phyloP scores from a whole-genome alignment of 495 filamentous ascomycete species.

The Annulohypoxylon moriforme region DNA sequence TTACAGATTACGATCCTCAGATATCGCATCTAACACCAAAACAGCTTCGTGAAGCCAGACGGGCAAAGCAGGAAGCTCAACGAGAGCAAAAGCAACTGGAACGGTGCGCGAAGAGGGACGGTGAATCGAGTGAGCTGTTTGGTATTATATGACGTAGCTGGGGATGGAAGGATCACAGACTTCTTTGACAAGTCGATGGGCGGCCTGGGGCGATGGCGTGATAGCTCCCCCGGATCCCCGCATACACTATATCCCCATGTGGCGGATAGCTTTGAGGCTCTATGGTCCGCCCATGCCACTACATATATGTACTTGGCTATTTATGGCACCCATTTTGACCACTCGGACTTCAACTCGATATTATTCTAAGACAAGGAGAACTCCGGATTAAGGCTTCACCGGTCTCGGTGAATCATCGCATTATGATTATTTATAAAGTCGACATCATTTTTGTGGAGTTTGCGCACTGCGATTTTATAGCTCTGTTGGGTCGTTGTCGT shows the following conservation, averaged over 20 bases:
- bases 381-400: slow-evolving; percentile 8
- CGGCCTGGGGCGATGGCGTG: slow-evolving; percentile 14
- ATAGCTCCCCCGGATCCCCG: slow-evolving; percentile 35
- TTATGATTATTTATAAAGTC: background rate
- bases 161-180: no score
- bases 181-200: slow-evolving; percentile 23
- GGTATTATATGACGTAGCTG: background rate
- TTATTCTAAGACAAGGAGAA: slow-evolving; percentile 9
- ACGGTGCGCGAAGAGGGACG: background rate
- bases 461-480: background rate
- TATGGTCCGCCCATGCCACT: slow-evolving; percentile 12
- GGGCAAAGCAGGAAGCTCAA: background rate
- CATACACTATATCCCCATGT: slow-evolving; percentile 9
- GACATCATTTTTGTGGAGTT: background rate
- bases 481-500: background rate
- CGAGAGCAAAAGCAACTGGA: background rate
- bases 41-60: background rate
- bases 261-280: slow-evolving; percentile 13
- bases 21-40: background rate
- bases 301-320: slow-evolving; percentile 25
- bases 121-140: background rate
- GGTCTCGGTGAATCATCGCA: slow-evolving; percentile 28
- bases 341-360: background rate
- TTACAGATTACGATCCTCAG: background rate
- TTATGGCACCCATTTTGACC: background rate